Conservation (phyloP, 2,329 filamentous ascomycete species). For the Fusarium tuaranense region DNA sequence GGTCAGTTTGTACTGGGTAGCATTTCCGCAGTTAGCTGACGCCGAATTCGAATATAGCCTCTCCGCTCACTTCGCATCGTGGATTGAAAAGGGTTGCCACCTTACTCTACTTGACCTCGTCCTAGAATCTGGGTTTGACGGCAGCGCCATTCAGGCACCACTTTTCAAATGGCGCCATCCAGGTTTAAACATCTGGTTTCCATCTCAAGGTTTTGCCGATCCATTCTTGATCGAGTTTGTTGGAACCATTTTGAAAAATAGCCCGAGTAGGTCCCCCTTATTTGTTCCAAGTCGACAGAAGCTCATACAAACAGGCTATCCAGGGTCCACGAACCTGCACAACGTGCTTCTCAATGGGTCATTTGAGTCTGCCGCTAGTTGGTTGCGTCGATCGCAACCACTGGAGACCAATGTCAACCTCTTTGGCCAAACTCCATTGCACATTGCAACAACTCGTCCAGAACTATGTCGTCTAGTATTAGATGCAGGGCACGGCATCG, state of each 20-base stretch:
- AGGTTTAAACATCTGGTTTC: no score
- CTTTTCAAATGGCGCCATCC: not conserved
- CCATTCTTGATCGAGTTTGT: not conserved
- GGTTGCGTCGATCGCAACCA: not conserved
- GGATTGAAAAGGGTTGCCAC: not conserved
- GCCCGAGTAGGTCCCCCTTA: not conserved
- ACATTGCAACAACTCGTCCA: not conserved
- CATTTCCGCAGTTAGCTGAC: not conserved
- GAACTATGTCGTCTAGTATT: not conserved
- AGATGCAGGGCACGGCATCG: not conserved
- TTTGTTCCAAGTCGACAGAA: not conserved
- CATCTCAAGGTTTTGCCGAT: not conserved
- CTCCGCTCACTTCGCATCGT: not conserved
- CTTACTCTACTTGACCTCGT: not conserved
- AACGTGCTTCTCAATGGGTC: not conserved
- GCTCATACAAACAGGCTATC: not conserved
- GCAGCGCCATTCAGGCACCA: not conserved
- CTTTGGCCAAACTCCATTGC: not conserved
- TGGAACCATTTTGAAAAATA: not conserved
- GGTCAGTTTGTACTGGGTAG: not conserved
- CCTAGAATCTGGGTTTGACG: not conserved
- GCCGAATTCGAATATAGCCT: not conserved
- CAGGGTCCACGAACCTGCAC: not conserved
- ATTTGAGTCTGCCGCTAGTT: rapidly evolving
- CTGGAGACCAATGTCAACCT: not conserved